A percentile compares a stretch with the other conserved stretches of the same genome.
phyloP scores from a whole-genome alignment of 768 basidiomycete genomes.

The Pleurotus tuber-regium region DNA sequence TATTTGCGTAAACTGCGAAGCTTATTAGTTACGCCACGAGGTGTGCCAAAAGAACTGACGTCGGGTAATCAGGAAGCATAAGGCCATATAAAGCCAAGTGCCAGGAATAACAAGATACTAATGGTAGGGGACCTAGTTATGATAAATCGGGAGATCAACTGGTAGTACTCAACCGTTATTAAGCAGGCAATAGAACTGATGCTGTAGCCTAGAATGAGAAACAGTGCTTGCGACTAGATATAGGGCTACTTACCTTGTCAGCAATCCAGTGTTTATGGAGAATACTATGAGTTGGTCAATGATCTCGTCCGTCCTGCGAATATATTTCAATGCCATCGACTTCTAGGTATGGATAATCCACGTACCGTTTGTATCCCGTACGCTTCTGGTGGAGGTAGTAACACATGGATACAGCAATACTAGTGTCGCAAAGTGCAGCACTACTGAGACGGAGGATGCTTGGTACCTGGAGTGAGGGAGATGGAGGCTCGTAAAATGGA shows the following conservation, averaged over 20 bases:
- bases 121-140: background rate
- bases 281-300: slow-evolving; percentile 31
- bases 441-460: slow-evolving; percentile 28
- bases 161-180: slow-evolving; percentile 21
- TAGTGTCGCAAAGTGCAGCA: slow-evolving; percentile 31
- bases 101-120: slow-evolving; percentile 28
- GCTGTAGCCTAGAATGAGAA: slow-evolving; percentile 10
- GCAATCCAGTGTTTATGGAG: slow-evolving; percentile 30
- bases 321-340: background rate
- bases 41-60: slow-evolving; percentile 17
- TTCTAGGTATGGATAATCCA: too few species aligned
- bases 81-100: slow-evolving; percentile 31
- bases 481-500: too few species aligned
- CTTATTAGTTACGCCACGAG: background rate
- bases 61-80: slow-evolving; percentile 31
- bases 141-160: background rate
- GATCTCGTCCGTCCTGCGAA: slow-evolving; percentile 30
- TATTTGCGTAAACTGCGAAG: slow-evolving; percentile 28
- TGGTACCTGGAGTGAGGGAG: too few species aligned
- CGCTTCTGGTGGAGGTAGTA: slow-evolving; percentile 30
- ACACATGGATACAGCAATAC: slow-evolving; percentile 26
- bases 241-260: slow-evolving; percentile 23
- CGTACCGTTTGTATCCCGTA: slow-evolving; percentile 31
- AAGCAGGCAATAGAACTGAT: slow-evolving; percentile 28
- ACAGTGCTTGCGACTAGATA: background rate